Evolutionary conservation across 768 basidiomycete species (phyloP).

Genomic region (Kwoniella newhampshirensis): DNA sequence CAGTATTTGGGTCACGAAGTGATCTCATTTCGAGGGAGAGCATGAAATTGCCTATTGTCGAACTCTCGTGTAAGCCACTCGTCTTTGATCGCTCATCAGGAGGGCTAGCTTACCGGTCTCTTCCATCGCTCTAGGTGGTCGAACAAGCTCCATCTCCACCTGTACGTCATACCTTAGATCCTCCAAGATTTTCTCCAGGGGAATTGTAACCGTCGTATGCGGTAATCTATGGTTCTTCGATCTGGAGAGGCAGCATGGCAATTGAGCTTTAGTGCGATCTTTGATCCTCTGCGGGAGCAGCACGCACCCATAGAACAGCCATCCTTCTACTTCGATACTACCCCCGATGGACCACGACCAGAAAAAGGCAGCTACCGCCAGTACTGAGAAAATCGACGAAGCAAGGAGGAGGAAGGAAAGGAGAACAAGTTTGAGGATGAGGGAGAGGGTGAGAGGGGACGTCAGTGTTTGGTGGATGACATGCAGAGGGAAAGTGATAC

Average conservation of each 20-base stretch:
- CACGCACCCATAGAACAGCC: slow-evolving; percentile 51
- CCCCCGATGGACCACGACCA: slow-evolving; percentile 46
- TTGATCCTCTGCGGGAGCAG: neutral
- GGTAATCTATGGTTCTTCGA: slow-evolving; percentile 45
- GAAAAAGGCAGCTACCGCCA: slow-evolving; percentile 50
- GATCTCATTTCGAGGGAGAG: slow-evolving; percentile 44
- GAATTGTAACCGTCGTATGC: slow-evolving; percentile 40
- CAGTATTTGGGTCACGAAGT: slow-evolving; percentile 19
- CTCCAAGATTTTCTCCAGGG: slow-evolving; percentile 35
- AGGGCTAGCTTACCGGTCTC: slow-evolving; percentile 34
- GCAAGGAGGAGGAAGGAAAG: slow-evolving; percentile 33
- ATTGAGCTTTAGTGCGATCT: neutral
- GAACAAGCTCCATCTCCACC: slow-evolving; percentile 51
- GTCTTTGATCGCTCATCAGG: slow-evolving; percentile 6
- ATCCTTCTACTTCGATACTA: slow-evolving; percentile 48
- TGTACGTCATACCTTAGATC: slow-evolving; percentile 51
- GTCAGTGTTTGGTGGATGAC: slow-evolving; percentile 40
- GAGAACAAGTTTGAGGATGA: slow-evolving; percentile 40
- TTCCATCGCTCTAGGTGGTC: slow-evolving; percentile 33
- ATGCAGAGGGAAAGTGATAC: slow-evolving; percentile 36
- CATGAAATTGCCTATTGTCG: slow-evolving; percentile 49
- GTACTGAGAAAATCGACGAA: slow-evolving; percentile 42
- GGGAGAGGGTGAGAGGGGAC: slow-evolving; percentile 44
- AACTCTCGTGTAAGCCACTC: neutral
- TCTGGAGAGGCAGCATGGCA: slow-evolving; percentile 19